phyloP scores from a whole-genome alignment of 2,329 filamentous ascomycete genomes.

The Penicillium capsulatum region DNA sequence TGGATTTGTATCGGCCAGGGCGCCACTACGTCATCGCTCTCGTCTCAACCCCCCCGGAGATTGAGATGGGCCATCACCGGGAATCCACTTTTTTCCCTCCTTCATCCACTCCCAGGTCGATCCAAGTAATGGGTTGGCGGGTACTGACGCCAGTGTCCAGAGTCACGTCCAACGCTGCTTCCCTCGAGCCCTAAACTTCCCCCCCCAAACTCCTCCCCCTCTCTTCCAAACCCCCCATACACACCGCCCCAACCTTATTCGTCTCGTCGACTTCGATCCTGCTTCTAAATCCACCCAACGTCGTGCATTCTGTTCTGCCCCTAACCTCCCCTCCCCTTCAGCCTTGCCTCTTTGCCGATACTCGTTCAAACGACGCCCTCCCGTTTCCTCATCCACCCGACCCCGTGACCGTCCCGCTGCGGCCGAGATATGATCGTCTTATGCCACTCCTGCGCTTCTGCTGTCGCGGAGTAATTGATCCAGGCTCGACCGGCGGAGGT shows the following conservation, averaged over 20 bases:
- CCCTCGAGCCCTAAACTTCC: conserved; percentile 13
- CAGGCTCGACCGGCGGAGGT: conserved; percentile 29
- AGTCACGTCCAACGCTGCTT: conserved; percentile 9
- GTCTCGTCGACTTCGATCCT: conserved; percentile 1
- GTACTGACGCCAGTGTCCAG: conserved; percentile 22
- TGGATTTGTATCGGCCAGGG: conserved; percentile 11
- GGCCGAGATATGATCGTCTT: conserved; percentile 36
- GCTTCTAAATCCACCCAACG: conserved; percentile 13
- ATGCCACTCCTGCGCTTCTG: conserved; percentile 28
- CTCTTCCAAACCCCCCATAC: conserved; percentile 5
- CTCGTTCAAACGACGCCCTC: background rate
- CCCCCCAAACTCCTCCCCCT: conserved; percentile 2
- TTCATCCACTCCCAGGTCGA: conserved; percentile 22
- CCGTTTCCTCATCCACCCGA: background rate
- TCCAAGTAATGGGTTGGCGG: conserved; percentile 22
- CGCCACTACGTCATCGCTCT: conserved; percentile 30
- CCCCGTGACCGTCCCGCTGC: conserved; percentile 18
- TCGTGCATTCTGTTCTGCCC: no score
- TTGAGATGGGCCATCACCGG: conserved; percentile 23
- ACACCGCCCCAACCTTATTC: conserved; percentile 18
- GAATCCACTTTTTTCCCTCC: conserved; percentile 17
- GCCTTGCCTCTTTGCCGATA: background rate
- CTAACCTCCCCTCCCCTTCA: conserved; percentile 5
- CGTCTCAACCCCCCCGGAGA: conserved; percentile 19
- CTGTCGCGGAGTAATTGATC: conserved; percentile 33